Conservation (phyloP, 2,329 filamentous ascomycete species). For the Thelonectria rubi region DNA sequence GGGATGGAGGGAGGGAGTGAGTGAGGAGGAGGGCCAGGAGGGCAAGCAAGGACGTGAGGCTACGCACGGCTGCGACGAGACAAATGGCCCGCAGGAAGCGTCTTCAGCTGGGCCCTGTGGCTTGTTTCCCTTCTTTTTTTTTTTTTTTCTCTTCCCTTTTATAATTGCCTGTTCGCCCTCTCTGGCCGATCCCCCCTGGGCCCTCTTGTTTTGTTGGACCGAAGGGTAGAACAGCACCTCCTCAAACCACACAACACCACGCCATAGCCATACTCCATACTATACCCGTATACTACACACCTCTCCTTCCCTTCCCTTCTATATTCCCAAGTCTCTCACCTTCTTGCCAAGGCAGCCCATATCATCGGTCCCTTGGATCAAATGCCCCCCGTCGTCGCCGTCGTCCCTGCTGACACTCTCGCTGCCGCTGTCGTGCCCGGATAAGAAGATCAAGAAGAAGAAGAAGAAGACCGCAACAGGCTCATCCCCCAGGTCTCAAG, state of each 20-base stretch:
- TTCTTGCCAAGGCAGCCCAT: neutral
- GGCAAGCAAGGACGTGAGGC: too few relatives aligned
- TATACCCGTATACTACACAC: neutral
- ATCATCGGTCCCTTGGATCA: neutral
- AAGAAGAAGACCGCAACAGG: neutral
- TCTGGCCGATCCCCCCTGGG: too few relatives aligned
- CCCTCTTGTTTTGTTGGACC: neutral
- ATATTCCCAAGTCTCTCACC: neutral
- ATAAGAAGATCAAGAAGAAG: slow-evolving; percentile 15
- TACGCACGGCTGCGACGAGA: too few relatives aligned
- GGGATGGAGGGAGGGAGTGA: too few relatives aligned
- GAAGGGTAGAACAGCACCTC: slow-evolving; percentile 35
- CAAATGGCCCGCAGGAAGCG: too few relatives aligned
- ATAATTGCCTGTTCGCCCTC: too few relatives aligned
- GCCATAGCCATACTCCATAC: too few relatives aligned
- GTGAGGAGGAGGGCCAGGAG: too few relatives aligned
- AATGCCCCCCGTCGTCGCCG: slow-evolving; percentile 27
- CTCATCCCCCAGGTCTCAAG: neutral
- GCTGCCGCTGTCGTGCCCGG: slow-evolving; percentile 35
- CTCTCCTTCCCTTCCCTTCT: neutral
- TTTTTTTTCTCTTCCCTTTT: slow-evolving; percentile 4
- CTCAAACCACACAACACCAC: slow-evolving; percentile 2
- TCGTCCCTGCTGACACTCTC: slow-evolving; percentile 23
- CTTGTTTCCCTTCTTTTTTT: too few relatives aligned
- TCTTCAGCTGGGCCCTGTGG: too few relatives aligned